Conservation (phyloP, 2,329 filamentous ascomycete genomes). For the Fusarium fracticaudum region DNA sequence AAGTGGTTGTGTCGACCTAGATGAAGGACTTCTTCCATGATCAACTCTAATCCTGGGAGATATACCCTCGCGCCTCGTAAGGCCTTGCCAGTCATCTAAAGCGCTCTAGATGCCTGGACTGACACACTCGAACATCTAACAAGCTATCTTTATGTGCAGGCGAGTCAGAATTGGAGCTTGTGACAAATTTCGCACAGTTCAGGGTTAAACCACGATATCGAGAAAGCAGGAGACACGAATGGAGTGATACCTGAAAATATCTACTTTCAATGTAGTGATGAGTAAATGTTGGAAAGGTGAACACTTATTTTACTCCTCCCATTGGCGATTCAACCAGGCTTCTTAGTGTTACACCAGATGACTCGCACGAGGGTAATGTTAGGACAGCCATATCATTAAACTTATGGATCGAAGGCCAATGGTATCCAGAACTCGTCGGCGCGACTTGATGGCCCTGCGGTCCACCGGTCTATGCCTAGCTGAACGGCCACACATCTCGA, state of each 20-base stretch:
- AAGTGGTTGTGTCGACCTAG: background rate
- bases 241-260: background rate
- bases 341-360: background rate
- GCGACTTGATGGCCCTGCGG: background rate
- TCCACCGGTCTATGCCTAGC: background rate
- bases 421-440: background rate
- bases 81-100: background rate
- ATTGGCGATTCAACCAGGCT: constrained; percentile 1
- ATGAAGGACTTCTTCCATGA: background rate
- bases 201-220: background rate
- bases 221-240: background rate
- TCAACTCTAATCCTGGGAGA: background rate
- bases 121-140: background rate
- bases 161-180: background rate
- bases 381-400: background rate
- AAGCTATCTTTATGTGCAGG: background rate
- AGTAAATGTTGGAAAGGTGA: background rate
- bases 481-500: background rate
- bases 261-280: background rate
- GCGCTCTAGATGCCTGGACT: background rate
- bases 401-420: background rate
- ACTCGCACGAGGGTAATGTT: background rate
- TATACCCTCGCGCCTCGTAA: background rate
- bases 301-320: background rate
- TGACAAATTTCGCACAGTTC: background rate